These are phyloP conservation scores for Auricularia cornea DNA, from an alignment of 768 basidiomycete species.

Conservation along the genomic window DNA sequence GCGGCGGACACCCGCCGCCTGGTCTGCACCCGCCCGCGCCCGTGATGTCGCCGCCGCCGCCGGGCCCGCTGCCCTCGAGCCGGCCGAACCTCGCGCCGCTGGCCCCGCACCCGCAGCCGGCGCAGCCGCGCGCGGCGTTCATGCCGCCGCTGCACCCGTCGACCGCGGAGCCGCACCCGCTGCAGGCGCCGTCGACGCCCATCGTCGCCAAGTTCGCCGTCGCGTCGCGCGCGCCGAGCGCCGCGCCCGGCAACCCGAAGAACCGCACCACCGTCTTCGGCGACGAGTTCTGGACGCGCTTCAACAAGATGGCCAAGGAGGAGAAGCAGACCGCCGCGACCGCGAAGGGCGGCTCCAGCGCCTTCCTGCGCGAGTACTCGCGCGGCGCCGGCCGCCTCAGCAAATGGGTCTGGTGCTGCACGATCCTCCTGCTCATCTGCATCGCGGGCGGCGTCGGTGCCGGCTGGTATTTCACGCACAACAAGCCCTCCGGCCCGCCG, in stretches of 20 bases:
- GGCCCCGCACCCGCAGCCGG: background rate
- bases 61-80: too few species aligned
- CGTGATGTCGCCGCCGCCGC: too few species aligned
- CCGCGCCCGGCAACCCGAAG: constrained; percentile 32
- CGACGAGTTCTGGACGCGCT: constrained; percentile 82
- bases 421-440: constrained; percentile 45
- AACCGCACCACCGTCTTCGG: constrained; percentile 56
- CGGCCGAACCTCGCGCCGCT: background rate
- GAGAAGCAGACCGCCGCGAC: constrained; percentile 48
- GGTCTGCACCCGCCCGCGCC: too few species aligned
- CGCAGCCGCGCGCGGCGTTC: background rate
- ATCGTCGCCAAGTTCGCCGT: too few species aligned
- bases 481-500: too few species aligned
- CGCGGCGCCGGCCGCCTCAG: constrained; percentile 41
- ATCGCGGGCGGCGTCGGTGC: too few species aligned
- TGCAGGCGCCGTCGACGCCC: constrained; percentile 69
- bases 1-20: too few species aligned
- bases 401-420: constrained; percentile 64
- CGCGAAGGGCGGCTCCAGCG: constrained; percentile 17
- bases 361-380: constrained; percentile 46
- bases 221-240: constrained; percentile 48
- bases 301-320: constrained; percentile 74
- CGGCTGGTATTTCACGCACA: too few species aligned
- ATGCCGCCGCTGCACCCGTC: background rate
- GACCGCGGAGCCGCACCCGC: constrained; percentile 47